Evolutionary conservation across 106 monocot genomes (phyloP).

Genomic region (Posidonia australis): DNA sequence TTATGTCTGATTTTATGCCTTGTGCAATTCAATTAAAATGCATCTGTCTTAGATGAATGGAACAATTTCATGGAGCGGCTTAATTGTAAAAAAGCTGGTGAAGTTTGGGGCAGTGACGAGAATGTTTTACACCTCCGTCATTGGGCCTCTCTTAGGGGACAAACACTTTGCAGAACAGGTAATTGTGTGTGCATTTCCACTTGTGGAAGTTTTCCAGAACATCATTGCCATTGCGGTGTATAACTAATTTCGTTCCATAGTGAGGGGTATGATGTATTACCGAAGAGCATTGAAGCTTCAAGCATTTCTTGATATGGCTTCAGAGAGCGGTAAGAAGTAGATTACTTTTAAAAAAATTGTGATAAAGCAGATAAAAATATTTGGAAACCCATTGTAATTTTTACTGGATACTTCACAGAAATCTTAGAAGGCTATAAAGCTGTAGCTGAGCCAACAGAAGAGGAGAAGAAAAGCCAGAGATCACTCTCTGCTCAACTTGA

Average conservation of each 20-base stretch:
- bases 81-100: constrained; percentile 76
- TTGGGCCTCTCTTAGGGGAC: constrained; percentile 93
- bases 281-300: constrained; percentile 88
- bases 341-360: too few relatives aligned
- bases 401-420: constrained; percentile 36
- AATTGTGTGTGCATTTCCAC: not conserved
- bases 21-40: not conserved
- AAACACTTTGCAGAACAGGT: constrained; percentile 97
- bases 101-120: constrained; percentile 92
- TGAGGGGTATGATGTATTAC: constrained; percentile 99
- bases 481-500: constrained; percentile 88
- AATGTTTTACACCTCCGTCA: constrained; percentile 96
- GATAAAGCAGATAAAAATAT: too few relatives aligned
- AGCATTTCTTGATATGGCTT: constrained; percentile 99
- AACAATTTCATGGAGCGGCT: constrained; percentile 96
- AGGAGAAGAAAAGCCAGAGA: constrained; percentile 84
- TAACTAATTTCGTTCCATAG: constrained; percentile 27
- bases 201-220: not conserved
- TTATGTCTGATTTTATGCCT: not conserved
- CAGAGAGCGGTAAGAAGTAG: constrained; percentile 58
- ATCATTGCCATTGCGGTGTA: not conserved
- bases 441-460: constrained; percentile 68
- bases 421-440: constrained; percentile 96
- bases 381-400: not conserved
- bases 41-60: constrained; percentile 81